phyloP scores from a whole-genome alignment of 768 basidiomycete species.

The Suillus fuscotomentosus region DNA sequence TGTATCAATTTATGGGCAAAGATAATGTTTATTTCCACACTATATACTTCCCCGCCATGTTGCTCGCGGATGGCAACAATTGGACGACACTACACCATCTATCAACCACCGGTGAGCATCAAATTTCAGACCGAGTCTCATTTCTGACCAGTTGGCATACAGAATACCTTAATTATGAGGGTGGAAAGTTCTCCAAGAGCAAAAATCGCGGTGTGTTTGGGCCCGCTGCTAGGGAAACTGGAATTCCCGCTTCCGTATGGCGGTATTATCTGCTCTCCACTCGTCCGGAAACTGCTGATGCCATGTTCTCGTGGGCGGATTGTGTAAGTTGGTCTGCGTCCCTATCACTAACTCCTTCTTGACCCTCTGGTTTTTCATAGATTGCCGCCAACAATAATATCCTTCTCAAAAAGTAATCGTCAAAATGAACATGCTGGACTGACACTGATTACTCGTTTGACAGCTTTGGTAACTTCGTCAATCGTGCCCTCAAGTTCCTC shows the following conservation, averaged over 20 bases:
- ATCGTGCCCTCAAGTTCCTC: constrained; percentile 90
- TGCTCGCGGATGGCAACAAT: constrained; percentile 82
- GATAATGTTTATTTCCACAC: constrained; percentile 99
- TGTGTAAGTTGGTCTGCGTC: constrained; percentile 54
- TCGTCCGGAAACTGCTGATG: constrained; percentile 90
- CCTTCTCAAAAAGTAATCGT: constrained; percentile 82
- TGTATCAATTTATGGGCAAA: constrained; percentile 99
- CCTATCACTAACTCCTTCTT: not conserved
- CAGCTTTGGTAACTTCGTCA: constrained; percentile 97
- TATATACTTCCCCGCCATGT: constrained; percentile 88
- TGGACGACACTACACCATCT: constrained; percentile 96
- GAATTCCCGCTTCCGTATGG: constrained; percentile 94
- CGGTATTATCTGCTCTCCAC: constrained; percentile 92
- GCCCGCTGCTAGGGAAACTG: constrained; percentile 89
- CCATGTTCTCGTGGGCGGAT: constrained; percentile 96
- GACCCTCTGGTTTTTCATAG: constrained; percentile 34
- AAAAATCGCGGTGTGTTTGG: constrained; percentile 97
- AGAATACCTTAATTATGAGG: constrained; percentile 99
- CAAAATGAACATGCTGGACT: not conserved
- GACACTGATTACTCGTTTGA: not conserved
- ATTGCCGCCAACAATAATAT: constrained; percentile 92
- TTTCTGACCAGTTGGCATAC: constrained; percentile 4
- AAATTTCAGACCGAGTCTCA: not conserved
- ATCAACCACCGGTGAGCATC: constrained; percentile 81
- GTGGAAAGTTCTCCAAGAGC: constrained; percentile 98